phyloP scores from a whole-genome alignment of 352 stramenopile species.

The Pythium dissotocum region DNA sequence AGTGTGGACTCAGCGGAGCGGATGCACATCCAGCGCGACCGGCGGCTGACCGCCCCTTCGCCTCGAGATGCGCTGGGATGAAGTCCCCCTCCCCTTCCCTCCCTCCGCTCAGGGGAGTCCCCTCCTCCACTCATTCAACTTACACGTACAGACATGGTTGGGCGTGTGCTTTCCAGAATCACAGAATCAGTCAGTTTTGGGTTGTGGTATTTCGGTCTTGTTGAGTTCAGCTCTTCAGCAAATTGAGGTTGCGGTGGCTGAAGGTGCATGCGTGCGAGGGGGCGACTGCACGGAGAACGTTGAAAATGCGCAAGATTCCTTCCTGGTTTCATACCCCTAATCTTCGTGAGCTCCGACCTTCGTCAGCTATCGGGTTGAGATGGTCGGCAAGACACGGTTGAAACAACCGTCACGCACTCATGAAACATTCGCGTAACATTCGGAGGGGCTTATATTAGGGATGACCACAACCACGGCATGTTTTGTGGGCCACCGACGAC shows the following conservation, averaged over 20 bases:
- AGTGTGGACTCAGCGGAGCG: too few relatives aligned
- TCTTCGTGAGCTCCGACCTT: conserved; percentile 23
- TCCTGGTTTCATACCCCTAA: conserved; percentile 7
- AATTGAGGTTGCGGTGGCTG: not conserved
- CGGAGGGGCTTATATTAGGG: conserved; percentile 6
- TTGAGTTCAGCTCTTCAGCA: not conserved
- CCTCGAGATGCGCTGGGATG: too few relatives aligned
- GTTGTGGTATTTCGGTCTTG: too few relatives aligned
- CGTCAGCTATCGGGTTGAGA: conserved; percentile 19
- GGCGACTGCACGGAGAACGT: not conserved
- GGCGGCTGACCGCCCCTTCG: too few relatives aligned
- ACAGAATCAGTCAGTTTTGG: too few relatives aligned
- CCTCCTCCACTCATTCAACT: too few relatives aligned
- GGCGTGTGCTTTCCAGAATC: too few relatives aligned
- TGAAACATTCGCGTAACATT: conserved; percentile 32
- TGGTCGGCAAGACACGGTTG: conserved; percentile 20
- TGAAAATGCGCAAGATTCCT: not conserved
- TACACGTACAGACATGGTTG: too few relatives aligned
- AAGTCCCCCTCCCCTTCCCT: too few relatives aligned
- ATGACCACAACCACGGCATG: conserved; percentile 19
- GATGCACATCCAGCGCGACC: too few relatives aligned
- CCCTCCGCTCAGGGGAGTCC: too few relatives aligned
- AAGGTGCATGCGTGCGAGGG: not conserved
- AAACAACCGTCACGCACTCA: conserved; percentile 27
- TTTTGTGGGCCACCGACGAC: not conserved